Base-by-base conservation (phyloP, 805 yeast genomes). In the Kluyveromyces starmeri region DNA sequence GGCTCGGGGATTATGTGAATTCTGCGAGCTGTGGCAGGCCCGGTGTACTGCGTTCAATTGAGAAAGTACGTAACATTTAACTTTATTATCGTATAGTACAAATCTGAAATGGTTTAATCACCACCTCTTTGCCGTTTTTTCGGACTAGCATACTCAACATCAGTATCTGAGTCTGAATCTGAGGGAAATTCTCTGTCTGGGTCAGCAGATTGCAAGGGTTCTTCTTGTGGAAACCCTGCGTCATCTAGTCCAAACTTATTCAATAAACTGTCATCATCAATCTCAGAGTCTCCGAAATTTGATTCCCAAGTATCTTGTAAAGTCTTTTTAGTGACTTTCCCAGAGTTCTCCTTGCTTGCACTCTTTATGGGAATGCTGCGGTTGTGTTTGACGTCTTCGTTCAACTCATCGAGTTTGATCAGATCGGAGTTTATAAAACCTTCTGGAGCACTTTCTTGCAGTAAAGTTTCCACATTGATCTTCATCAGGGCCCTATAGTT, bases 401-500 rank as follows among this genome's bases (percentile, higher is more conserved):
- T 30, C n/a, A 30, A 4, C 17, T 30, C 33, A n/a, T 20, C 16
- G 2, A 30, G 3, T 4, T 20, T 30, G 15, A 30, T n/a, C 9
- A 20, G 5, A 13, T 30, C 33, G 8, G 33, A 15, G 12, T 30
- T 20, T n/a, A 30, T 8, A 9, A 12, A 10, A 9, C 22, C 15
- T 13, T 30, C 18, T 13, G 17, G 40, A n/a, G 34, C 20, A 15
- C 38, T 20, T 4, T 23, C 26, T 10, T 32, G 25, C 18, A 26
- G 35, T n/a, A 33, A 36, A 17, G 17, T 14, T 10, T 37, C 40
- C 3, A 35, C 35, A 3, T 42, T 34, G 29, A 51, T 58, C 11
- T 37, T 33, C 13, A 41, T 37, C 11, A 56, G 32, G 1, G 40
- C 34, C 18, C 43, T 38, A 5, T 45, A 35, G 41, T 61, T 59